Evolutionary conservation across 2,329 filamentous ascomycete species (phyloP).

Genomic region (Dothiorella sarmentorum): DNA sequence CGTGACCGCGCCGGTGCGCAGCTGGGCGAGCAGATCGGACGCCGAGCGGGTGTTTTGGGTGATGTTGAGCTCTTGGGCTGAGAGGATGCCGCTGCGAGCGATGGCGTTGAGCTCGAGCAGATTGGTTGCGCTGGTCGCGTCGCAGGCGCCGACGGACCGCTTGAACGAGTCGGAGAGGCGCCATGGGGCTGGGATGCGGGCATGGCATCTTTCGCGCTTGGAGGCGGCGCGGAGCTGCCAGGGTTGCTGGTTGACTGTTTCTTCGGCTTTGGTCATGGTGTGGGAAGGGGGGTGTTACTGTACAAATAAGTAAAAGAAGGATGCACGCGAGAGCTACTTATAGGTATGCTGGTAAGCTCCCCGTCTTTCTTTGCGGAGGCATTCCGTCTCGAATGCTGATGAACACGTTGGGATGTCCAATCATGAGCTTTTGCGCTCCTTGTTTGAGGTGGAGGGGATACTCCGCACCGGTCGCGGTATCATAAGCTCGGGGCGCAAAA

Average conservation of each 20-base stretch:
- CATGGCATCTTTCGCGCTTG: neutral
- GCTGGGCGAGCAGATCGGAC: constrained; percentile 28
- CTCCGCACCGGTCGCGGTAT: too few relatives aligned
- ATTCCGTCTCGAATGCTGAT: neutral
- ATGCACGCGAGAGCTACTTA: too few relatives aligned
- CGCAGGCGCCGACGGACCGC: neutral
- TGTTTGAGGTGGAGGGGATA: neutral
- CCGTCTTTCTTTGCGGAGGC: neutral
- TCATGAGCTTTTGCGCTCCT: neutral
- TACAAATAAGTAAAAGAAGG: too few relatives aligned
- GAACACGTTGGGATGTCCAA: neutral
- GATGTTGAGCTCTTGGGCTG: constrained; percentile 30
- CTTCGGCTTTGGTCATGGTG: neutral
- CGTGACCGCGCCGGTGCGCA: constrained; percentile 25
- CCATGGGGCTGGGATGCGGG: constrained; percentile 24
- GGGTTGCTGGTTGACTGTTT: neutral
- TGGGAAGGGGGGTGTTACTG: too few relatives aligned
- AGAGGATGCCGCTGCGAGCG: constrained; percentile 29
- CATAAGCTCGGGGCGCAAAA: too few relatives aligned
- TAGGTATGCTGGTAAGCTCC: too few relatives aligned
- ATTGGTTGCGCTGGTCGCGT: neutral
- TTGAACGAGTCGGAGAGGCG: constrained; percentile 27
- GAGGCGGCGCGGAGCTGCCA: neutral
- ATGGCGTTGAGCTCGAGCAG: neutral
- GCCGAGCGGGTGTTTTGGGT: constrained; percentile 38